A percentile compares a stretch with the other conserved stretches of the same genome.
These are phyloP conservation scores for Schizothecium vesticola DNA, from an alignment of 495 filamentous ascomycete genomes.

Conservation along the genomic window DNA sequence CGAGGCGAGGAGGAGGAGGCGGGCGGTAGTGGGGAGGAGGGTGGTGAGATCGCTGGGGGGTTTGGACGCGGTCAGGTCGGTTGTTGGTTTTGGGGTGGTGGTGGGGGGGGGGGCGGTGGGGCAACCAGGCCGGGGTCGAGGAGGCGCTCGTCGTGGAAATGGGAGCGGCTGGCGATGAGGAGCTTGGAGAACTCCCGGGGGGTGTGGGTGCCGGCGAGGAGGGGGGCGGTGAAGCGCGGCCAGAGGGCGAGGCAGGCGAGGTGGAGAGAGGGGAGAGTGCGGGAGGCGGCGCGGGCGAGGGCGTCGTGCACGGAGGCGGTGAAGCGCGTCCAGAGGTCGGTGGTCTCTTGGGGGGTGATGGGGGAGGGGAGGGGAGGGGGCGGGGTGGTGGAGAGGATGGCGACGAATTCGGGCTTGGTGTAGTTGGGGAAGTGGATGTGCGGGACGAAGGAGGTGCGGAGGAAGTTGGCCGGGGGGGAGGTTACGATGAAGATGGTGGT, in stretches of 20 bases:
- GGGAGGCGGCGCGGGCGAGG: slow-evolving; percentile 57
- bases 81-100: slow-evolving; percentile 7
- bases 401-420: slow-evolving; percentile 68
- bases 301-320: slow-evolving; percentile 68
- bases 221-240: slow-evolving; percentile 62
- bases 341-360: slow-evolving; percentile 36
- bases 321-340: slow-evolving; percentile 77
- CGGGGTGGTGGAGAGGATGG: slow-evolving; percentile 54
- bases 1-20: slow-evolving; percentile 75
- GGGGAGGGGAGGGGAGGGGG: slow-evolving; percentile 32
- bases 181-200: slow-evolving; percentile 79
- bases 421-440: slow-evolving; percentile 85
- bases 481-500: slow-evolving; percentile 74
- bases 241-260: slow-evolving; percentile 57
- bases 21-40: slow-evolving; percentile 73
- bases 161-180: slow-evolving; percentile 61
- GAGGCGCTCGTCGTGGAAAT: slow-evolving; percentile 72
- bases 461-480: slow-evolving; percentile 61
- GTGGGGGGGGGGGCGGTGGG: slow-evolving; percentile 12
- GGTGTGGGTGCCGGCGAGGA: slow-evolving; percentile 56
- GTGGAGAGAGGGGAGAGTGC: slow-evolving; percentile 58
- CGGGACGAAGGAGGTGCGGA: slow-evolving; percentile 67
- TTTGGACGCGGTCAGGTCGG: slow-evolving; percentile 4
- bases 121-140: slow-evolving; percentile 66
- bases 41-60: slow-evolving; percentile 27